Conservation (phyloP, 1,284 basidiomycete genomes). For the Ustilago sp. region DNA sequence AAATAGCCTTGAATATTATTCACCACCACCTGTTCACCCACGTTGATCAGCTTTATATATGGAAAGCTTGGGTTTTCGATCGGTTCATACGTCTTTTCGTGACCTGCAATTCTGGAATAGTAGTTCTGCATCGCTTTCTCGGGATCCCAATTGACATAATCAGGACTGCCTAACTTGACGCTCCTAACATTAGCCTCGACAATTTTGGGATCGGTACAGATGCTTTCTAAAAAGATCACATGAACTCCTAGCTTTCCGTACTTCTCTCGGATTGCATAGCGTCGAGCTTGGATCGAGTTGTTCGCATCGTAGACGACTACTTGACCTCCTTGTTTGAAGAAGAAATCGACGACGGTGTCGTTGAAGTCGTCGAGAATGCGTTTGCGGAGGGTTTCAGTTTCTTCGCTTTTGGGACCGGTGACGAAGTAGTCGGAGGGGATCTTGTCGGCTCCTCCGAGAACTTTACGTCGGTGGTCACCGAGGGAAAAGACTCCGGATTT, state of each 20-base stretch:
- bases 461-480: constrained; percentile 92
- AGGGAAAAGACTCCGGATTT: constrained; percentile 93
- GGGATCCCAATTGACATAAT: constrained; percentile 93
- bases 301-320: constrained; percentile 99
- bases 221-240: constrained; percentile 82
- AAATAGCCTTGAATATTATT: constrained; percentile 86
- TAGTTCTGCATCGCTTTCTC: constrained; percentile 92
- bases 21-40: constrained; percentile 72
- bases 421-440: constrained; percentile 93
- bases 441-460: constrained; percentile 86
- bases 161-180: constrained; percentile 90
- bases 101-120: constrained; percentile 85
- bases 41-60: constrained; percentile 95
- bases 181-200: constrained; percentile 93
- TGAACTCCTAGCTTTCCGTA: constrained; percentile 83
- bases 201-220: constrained; percentile 79
- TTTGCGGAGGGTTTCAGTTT: constrained; percentile 81
- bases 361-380: constrained; percentile 85
- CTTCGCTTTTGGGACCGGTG: constrained; percentile 71
- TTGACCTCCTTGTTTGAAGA: constrained; percentile 81
- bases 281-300: constrained; percentile 80
- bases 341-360: constrained; percentile 88
- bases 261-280: constrained; percentile 82
- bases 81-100: constrained; percentile 88
- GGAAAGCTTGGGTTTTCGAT: constrained; percentile 80